Percentiles rank a stretch among this genome's conserved stretches.
These are phyloP conservation scores for Candida odintsovae DNA, from an alignment of 805 yeast genomes.

Conservation along the genomic window DNA sequence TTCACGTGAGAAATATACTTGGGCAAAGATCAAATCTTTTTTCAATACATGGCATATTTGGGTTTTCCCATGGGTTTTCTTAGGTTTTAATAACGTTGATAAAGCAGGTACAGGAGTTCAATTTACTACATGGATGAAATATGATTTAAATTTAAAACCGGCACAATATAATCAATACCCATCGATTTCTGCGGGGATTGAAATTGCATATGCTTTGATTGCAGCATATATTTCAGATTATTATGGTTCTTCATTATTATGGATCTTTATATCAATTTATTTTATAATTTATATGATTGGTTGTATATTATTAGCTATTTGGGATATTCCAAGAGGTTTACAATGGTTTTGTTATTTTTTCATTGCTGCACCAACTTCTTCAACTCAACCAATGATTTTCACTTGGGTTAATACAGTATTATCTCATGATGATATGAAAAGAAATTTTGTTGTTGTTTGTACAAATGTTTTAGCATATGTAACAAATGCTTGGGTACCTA, in stretches of 20 bases:
- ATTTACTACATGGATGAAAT: slow-evolving; percentile 36
- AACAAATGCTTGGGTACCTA: slow-evolving; percentile 33
- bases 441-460: slow-evolving; percentile 27
- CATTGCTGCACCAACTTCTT: too few relatives aligned
- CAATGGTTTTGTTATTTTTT: too few relatives aligned
- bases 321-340: too few relatives aligned
- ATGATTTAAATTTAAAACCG: slow-evolving; percentile 27
- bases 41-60: slow-evolving; percentile 41
- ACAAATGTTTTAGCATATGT: too few relatives aligned
- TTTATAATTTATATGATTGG: slow-evolving; percentile 26
- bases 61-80: slow-evolving; percentile 30
- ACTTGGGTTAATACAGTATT: slow-evolving; percentile 46
- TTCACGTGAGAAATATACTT: too few relatives aligned
- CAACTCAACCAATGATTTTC: slow-evolving; percentile 43
- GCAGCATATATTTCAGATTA: slow-evolving; percentile 31
- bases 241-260: slow-evolving; percentile 29
- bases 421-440: slow-evolving; percentile 5
- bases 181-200: too few relatives aligned
- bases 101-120: slow-evolving; percentile 34
- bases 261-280: slow-evolving; percentile 25
- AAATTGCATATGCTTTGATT: slow-evolving; percentile 29
- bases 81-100: slow-evolving; percentile 4
- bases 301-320: background rate
- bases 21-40: slow-evolving; percentile 31
- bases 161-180: too few relatives aligned